Percentiles rank a stretch among this genome's conserved stretches.
Evolutionary conservation across 495 filamentous ascomycete species (phyloP).

Genomic region (Margaritispora aquatica): DNA sequence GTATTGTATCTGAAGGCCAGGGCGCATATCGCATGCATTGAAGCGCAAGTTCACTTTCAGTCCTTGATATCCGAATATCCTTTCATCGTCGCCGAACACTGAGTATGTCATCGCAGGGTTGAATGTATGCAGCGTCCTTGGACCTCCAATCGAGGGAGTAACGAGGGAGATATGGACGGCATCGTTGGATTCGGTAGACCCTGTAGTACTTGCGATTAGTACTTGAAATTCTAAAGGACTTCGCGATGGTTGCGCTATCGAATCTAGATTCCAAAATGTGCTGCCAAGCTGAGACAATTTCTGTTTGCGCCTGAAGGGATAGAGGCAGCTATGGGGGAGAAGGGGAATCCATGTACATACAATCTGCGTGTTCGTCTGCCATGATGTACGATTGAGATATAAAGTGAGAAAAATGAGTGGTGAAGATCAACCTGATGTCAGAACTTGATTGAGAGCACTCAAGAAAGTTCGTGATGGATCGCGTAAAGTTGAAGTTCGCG

Average conservation of each 20-base stretch:
- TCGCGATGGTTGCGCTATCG: background rate
- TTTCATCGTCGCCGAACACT: constrained; percentile 87
- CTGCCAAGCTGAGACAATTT: constrained; percentile 1
- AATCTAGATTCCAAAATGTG: background rate
- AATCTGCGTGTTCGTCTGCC: constrained; percentile 21
- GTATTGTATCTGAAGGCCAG: constrained; percentile 64
- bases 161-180: constrained; percentile 66
- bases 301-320: constrained; percentile 11
- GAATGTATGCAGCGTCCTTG: constrained; percentile 60
- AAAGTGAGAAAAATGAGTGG: too few species aligned
- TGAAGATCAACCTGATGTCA: too few species aligned
- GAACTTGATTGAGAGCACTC: background rate
- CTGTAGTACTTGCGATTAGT: constrained; percentile 34
- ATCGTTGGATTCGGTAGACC: constrained; percentile 70
- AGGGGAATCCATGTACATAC: constrained; percentile 6
- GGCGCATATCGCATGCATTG: constrained; percentile 73
- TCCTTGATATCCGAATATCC: constrained; percentile 82
- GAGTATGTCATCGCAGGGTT: constrained; percentile 83
- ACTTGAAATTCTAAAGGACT: background rate
- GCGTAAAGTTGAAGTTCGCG: constrained; percentile 14
- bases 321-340: background rate
- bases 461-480: constrained; percentile 3
- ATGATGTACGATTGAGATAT: constrained; percentile 12
- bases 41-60: constrained; percentile 72
- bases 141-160: constrained; percentile 45